Evolutionary conservation across 2,329 filamentous ascomycete genomes (phyloP), one percentile per base, ranked within the genome.

Genomic region (Coniochaeta sp.): DNA sequence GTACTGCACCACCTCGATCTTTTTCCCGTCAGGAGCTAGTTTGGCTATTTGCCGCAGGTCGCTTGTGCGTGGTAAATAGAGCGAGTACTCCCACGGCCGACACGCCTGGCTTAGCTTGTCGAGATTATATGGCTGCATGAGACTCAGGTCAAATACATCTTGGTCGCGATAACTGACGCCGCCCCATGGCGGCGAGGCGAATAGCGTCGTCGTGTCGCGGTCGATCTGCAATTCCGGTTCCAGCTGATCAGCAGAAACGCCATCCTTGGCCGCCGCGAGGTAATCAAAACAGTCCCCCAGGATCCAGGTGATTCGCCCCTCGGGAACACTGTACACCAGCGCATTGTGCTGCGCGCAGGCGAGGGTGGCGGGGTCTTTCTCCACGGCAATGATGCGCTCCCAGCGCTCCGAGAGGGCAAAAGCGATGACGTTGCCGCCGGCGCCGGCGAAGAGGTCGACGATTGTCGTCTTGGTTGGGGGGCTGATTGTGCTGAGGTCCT

Each of bases 271-370:
- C 7, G 62, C 61, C n/a, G 79, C 73, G 26, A 96, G 74, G 55
- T 87, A 85, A 38, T 90, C 82, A 69, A 99, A 96, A 71, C 89
- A 95, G 74, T 98, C 93, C 4, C 89, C 93, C 59, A 89, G 80
- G 40, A 97, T 82, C 89, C 92, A 99, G 59, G 86, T 89, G 67
- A 99, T 93, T 69, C 85, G 61, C 12, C 70, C 86, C 56, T 88
- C 83, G 2, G 79, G 77, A 0, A 96, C 89, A 3, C 89, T 93
- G 71, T 97, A 96, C 54, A 98, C 78, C 59, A 85, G 80, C 8
- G 95, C 92, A 71, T 99, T 99, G 72, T 96, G 87, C 76, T 96
- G 93, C 28, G 92, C 95, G 74, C 96, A 99, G 54, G 88, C 87
- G 7, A 99, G 81, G 0, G 90, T 91, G 10, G 86, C 83, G 3